Evolutionary conservation across 306 rosid genomes (phyloP), one percentile per base, ranked within the genome.

Genomic region (Fagus crenata): DNA sequence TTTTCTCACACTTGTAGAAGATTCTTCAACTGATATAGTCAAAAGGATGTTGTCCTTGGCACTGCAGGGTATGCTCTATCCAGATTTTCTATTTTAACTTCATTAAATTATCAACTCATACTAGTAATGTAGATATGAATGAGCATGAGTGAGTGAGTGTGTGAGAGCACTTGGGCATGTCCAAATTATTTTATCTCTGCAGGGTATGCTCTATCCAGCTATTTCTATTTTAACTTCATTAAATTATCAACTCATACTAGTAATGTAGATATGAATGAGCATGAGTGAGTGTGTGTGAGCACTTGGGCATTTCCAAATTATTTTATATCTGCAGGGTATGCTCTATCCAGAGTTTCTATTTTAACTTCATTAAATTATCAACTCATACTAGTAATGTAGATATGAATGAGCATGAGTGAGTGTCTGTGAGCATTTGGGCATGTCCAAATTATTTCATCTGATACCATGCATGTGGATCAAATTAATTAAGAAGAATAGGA

Each of bases 1-100:
- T 85, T 80, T 95, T 41, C 91, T 94, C 75, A 60, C 92, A 43
- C 91, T 94, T 53, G 95, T 94, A 69, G 98, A 94, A 85, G 96
- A 94, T 72, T 81, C 88, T 77, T 94, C 98, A 69, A 76, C 78
- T 64, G 85, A 82, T 6, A 72, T 67, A 17, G 97, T 94, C 77
- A 81, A 82, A 72, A 86, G 67, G 75, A 90, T 94, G 96, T 86
- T 94, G 79, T 82, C 81, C 67, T 77, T 89, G 80, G 99, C 98
- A 73, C 77, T 90, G 78, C 89, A 72, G 43, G 98, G 98, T 94
- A 84, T 83, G 79, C 53, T 4, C 28, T 35, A 55, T 67, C 28
- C 53, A 33, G 40, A n/a, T 8, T 75, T 37, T 39, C 42, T 28
- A 69, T 53, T 43, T 49, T 61, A 17, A 70, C 46, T 78, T 4